Evolutionary conservation across 352 stramenopile species (phyloP).

Genomic region (Blastocystis sp.): DNA sequence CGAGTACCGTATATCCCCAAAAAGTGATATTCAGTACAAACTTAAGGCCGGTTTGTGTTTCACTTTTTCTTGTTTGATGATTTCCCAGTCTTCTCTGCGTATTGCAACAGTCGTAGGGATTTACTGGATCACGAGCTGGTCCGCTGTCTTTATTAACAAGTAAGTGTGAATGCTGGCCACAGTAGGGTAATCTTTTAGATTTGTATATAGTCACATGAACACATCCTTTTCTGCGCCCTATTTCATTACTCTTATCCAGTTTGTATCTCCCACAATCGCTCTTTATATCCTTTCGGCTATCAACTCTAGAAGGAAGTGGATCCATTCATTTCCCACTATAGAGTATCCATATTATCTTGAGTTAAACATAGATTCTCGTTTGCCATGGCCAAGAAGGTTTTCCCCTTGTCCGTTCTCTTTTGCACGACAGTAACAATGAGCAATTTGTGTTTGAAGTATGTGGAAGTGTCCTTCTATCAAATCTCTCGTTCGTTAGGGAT

Average conservation of each 20-base stretch:
- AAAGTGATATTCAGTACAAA: not conserved
- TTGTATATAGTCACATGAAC: constrained; percentile 57
- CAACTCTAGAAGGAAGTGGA: not conserved
- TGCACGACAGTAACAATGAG: constrained; percentile 60
- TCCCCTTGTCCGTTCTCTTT: constrained; percentile 42
- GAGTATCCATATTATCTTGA: not conserved
- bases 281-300: constrained; percentile 1
- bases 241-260: constrained; percentile 36
- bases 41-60: not conserved
- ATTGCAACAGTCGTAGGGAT: not conserved
- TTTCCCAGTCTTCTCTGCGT: not conserved
- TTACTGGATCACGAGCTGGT: constrained; percentile 34
- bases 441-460: constrained; percentile 63
- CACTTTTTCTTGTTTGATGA: constrained; percentile 11
- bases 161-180: not conserved
- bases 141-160: constrained; percentile 49
- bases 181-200: not conserved
- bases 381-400: not conserved
- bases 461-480: constrained; percentile 65
- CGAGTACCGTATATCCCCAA: not conserved
- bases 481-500: constrained; percentile 53
- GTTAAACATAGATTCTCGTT: constrained; percentile 23
- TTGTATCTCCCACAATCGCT: constrained; percentile 7
- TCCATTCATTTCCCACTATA: constrained; percentile 30
- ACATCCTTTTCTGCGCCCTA: constrained; percentile 24